Percentiles rank a stretch among this genome's conserved stretches.
Evolutionary conservation across 2,329 filamentous ascomycete species (phyloP).

Genomic region (Rhexocercosporidium sp.): DNA sequence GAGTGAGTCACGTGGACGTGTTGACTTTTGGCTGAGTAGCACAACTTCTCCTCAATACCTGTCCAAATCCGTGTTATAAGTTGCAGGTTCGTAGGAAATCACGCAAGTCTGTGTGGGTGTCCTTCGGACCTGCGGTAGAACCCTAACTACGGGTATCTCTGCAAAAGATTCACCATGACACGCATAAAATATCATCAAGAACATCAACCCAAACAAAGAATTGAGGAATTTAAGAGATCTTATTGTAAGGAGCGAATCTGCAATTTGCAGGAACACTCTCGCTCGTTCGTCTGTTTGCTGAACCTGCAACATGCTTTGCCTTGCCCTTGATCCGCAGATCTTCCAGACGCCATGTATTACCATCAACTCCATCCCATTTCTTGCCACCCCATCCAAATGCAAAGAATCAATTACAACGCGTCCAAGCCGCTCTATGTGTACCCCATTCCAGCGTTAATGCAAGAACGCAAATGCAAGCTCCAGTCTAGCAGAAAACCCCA

Average conservation of each 20-base stretch:
- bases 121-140: no score
- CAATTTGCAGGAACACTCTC: not conserved
- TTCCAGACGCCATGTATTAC: conserved; percentile 2
- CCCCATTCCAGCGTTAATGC: not conserved
- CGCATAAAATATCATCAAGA: not conserved
- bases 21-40: no score
- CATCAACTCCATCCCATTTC: conserved; percentile 12
- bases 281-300: not conserved
- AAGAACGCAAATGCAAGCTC: conserved; percentile 28
- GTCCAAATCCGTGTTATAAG: not conserved
- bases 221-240: not conserved
- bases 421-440: conserved; percentile 18
- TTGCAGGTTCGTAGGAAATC: no score
- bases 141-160: no score
- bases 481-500: conserved; percentile 21
- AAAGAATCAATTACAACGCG: conserved; percentile 8
- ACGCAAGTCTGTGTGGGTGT: not conserved
- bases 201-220: not conserved
- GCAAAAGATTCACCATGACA: no score
- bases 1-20: conserved; percentile 3
- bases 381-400: conserved; percentile 20
- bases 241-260: conserved; percentile 3
- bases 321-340: conserved; percentile 2
- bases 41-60: not conserved
- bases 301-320: conserved; percentile 1